Conservation (phyloP, 2,329 filamentous ascomycete species). For the Metarhizium robertsii region DNA sequence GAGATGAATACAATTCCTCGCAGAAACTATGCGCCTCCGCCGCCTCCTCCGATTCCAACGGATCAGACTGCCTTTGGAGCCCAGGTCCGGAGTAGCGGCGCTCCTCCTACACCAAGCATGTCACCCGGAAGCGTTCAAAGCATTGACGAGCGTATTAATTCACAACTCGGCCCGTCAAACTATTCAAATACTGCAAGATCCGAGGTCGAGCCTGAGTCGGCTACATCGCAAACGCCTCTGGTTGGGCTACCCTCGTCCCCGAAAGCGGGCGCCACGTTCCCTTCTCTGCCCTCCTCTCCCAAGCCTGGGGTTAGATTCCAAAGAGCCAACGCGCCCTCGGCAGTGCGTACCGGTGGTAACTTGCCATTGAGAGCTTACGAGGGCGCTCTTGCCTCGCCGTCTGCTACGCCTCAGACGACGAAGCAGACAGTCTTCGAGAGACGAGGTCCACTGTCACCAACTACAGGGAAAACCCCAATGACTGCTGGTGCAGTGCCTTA, state of each 20-base stretch:
- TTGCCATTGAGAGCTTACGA: constrained; percentile 56
- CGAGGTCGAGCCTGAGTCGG: constrained; percentile 41
- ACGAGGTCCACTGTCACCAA: constrained; percentile 42
- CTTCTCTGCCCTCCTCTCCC: constrained; percentile 38
- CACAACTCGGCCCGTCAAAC: constrained; percentile 21
- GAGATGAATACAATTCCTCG: constrained; percentile 51
- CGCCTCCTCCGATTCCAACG: constrained; percentile 46
- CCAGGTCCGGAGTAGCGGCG: constrained; percentile 15
- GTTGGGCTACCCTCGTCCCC: constrained; percentile 41
- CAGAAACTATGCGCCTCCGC: constrained; percentile 46
- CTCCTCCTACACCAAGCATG: constrained; percentile 21
- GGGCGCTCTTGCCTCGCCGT: constrained; percentile 42
- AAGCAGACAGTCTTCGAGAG: constrained; percentile 59
- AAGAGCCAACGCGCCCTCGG: constrained; percentile 39
- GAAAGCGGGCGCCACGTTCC: constrained; percentile 21
- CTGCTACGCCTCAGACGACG: constrained; percentile 35
- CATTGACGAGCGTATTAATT: constrained; percentile 48
- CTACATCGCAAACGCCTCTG: constrained; percentile 39
- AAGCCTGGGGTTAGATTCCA: constrained; percentile 41
- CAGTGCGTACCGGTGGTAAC: constrained; percentile 45
- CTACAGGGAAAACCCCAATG: constrained; percentile 51
- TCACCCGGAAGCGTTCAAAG: constrained; percentile 34
- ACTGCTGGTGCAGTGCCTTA: constrained; percentile 58
- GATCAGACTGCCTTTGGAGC: constrained; percentile 30
- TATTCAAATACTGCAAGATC: constrained; percentile 26